Percentiles rank a stretch among this genome's conserved stretches.
phyloP scores from a whole-genome alignment of 177 flowering plant species.

The Tripterygium wilfordii region DNA sequence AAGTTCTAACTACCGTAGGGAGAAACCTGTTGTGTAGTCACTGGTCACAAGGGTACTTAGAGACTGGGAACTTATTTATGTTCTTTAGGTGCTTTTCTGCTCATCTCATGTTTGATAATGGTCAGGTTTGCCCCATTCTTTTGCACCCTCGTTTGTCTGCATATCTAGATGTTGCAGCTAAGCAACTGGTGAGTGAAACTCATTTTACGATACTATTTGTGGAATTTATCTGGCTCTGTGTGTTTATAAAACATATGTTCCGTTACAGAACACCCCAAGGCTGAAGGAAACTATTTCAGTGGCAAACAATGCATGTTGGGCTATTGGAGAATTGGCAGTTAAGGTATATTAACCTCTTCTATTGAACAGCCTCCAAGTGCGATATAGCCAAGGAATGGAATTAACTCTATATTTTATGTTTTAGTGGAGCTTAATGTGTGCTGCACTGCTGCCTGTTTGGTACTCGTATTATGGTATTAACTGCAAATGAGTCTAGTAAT shows the following conservation, averaged over 20 bases:
- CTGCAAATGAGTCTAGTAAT: too few relatives aligned
- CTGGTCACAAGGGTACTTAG: too few relatives aligned
- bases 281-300: conserved; percentile 79
- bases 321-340: conserved; percentile 95
- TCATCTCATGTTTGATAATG: neutral
- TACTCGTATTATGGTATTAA: too few relatives aligned
- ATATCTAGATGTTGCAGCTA: conserved; percentile 65
- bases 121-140: conserved; percentile 73
- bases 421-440: too few relatives aligned
- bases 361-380: too few relatives aligned
- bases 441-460: too few relatives aligned
- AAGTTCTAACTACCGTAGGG: too few relatives aligned
- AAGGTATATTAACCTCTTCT: conserved; percentile 50
- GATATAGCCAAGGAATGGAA: too few relatives aligned
- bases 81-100: neutral
- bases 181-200: conserved; percentile 59
- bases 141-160: conserved; percentile 74
- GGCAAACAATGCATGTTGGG: conserved; percentile 99
- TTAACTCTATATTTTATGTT: too few relatives aligned
- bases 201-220: neutral
- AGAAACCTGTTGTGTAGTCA: too few relatives aligned
- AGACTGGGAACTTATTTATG: neutral
- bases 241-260: conserved; percentile 1
- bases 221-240: neutral
- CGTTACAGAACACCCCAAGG: conserved; percentile 53